Evolutionary conservation across 768 basidiomycete genomes (phyloP), one percentile per base, ranked within the genome.

Genomic region (Xerocomellus chrysenteron): DNA sequence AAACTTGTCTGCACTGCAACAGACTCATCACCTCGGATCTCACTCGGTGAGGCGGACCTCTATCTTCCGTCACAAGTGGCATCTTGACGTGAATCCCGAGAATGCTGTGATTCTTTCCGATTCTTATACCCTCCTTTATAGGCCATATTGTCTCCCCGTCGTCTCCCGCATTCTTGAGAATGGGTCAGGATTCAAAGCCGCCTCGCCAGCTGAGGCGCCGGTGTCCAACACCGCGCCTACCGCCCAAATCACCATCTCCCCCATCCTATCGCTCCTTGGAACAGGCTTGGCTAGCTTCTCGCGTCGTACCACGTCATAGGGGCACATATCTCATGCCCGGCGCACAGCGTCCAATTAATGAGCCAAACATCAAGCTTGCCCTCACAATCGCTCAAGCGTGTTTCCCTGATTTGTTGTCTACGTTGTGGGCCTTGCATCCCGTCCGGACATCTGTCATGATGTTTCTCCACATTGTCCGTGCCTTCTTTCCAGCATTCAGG

Each of bases 401-500:
- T 65, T 77, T 80, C 35, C 74, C 79, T 19, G 79, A 86, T 54
- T 74, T 92, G 54, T 75, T 86, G 62, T 66, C 76, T 52, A 62
- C 70, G 6, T 58, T 83, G 19, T 81, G 80, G 78, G 68, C 68
- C 49, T 72, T 87, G 35, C 87, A 92, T 62, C 90, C 89, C 35
- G 62, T 84, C 47, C 81, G 89, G 56, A 85, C 87, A 21, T 75
- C 81, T n/a, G 74, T 88, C 52, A 86, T 92, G 83, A 74, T 92
- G 69, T 54, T 79, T 56, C 74, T 91, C 61, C 88, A 90, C 69
- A 72, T 92, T 50, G 63, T 86, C 55, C 82, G 88, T 62, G 91
- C 89, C 58, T 74, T 87, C 56, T 84, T 92, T 66, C 90, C 90
- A 36, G 91, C 90, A 11, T 87, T 88, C 71, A 82, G 88, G 73